phyloP scores from a whole-genome alignment of 2,329 filamentous ascomycete species.

The Colletotrichum lupini region DNA sequence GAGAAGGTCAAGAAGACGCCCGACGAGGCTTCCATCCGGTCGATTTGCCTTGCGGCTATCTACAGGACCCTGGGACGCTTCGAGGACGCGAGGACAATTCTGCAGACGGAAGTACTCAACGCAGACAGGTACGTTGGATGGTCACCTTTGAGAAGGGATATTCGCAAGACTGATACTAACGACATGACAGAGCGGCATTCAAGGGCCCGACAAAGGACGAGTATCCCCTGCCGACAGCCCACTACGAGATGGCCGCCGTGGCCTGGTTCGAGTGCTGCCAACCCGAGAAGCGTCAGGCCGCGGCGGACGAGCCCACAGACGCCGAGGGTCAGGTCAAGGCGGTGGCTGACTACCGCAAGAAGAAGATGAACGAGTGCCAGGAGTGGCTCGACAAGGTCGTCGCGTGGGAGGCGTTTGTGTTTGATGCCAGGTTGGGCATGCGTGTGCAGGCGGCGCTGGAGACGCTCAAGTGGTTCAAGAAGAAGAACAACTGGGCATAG shows the following conservation, averaged over 20 bases:
- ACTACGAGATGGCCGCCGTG: constrained; percentile 88
- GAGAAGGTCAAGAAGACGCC: constrained; percentile 61
- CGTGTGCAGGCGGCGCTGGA: constrained; percentile 76
- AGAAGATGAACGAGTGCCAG: constrained; percentile 70
- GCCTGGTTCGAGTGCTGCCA: constrained; percentile 77
- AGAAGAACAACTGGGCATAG: constrained; percentile 48
- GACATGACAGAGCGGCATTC: constrained; percentile 56
- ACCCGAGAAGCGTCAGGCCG: constrained; percentile 42
- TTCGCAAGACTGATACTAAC: not conserved
- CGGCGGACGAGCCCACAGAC: constrained; percentile 45
- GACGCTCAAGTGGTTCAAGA: constrained; percentile 68
- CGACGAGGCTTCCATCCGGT: constrained; percentile 73
- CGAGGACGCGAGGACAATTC: constrained; percentile 71
- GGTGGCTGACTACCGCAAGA: constrained; percentile 50
- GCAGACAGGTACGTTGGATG: constrained; percentile 66
- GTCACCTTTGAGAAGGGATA: not conserved
- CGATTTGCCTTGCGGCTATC: constrained; percentile 74
- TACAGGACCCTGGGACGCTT: constrained; percentile 71
- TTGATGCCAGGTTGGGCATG: constrained; percentile 81
- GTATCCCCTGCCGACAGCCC: constrained; percentile 77
- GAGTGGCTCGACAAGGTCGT: constrained; percentile 74
- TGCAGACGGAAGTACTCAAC: constrained; percentile 73
- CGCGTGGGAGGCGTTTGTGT: constrained; percentile 76
- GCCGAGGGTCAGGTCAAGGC: constrained; percentile 39
- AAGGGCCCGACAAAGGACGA: constrained; percentile 74